These are phyloP conservation scores for Peronosclerospora sorghi DNA, from an alignment of 352 stramenopile genomes.

Conservation along the genomic window DNA sequence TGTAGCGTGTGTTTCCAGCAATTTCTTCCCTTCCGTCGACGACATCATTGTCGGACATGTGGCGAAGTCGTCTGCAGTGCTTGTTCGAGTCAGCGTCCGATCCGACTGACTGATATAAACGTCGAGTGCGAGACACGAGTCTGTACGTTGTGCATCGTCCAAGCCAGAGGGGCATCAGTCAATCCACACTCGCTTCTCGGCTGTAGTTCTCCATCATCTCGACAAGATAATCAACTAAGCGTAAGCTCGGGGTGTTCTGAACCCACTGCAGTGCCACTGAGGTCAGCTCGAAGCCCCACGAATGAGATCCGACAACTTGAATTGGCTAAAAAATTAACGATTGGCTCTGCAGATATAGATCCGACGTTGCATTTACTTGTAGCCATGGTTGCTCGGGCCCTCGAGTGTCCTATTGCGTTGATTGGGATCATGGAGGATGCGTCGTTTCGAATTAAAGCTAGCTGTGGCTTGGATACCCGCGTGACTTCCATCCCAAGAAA, in stretches of 20 bases:
- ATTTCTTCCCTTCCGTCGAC: slow-evolving; percentile 64
- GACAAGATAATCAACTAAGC: no score
- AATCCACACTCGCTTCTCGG: slow-evolving; percentile 47
- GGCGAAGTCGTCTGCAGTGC: slow-evolving; percentile 59
- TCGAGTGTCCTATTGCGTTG: slow-evolving; percentile 55
- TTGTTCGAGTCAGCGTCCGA: slow-evolving; percentile 61
- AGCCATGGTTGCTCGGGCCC: slow-evolving; percentile 51
- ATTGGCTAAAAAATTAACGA: slow-evolving; percentile 40
- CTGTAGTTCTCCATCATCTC: background rate
- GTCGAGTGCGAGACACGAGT: slow-evolving; percentile 65
- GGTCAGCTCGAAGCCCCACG: slow-evolving; percentile 33
- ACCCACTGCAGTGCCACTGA: slow-evolving; percentile 57
- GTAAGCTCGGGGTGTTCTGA: slow-evolving; percentile 29
- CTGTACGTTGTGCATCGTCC: slow-evolving; percentile 76
- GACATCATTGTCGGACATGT: slow-evolving; percentile 73
- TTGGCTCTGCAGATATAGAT: slow-evolving; percentile 39
- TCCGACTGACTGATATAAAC: slow-evolving; percentile 70
- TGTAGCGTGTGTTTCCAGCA: slow-evolving; percentile 78
- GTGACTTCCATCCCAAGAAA: slow-evolving; percentile 39
- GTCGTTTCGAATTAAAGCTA: slow-evolving; percentile 54
- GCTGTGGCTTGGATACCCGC: slow-evolving; percentile 41
- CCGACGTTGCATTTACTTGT: slow-evolving; percentile 67
- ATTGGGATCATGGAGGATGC: slow-evolving; percentile 55
- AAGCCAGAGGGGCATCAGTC: slow-evolving; percentile 57
- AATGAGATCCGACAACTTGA: slow-evolving; percentile 39